phyloP scores from a whole-genome alignment of 2,329 filamentous ascomycete genomes.

The Harringtonia aguacate region DNA sequence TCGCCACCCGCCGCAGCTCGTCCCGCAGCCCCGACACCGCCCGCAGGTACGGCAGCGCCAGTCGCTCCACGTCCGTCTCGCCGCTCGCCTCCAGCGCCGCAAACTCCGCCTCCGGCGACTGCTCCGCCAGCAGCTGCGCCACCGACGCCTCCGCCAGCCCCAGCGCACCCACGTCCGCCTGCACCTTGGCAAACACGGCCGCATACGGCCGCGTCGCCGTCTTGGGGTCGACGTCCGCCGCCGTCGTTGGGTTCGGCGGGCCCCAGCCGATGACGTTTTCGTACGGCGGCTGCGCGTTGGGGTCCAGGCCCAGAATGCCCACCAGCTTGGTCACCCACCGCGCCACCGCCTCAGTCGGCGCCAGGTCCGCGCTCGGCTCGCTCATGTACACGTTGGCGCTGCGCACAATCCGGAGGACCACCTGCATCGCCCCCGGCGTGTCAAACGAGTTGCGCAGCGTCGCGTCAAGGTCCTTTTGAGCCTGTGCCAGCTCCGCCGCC shows the following conservation, averaged over 20 bases:
- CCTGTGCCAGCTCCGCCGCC: conserved; percentile 34
- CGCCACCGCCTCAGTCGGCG: conserved; percentile 27
- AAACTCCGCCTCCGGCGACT: conserved; percentile 6
- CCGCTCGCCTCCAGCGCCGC: not conserved
- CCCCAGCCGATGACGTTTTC: conserved; percentile 50
- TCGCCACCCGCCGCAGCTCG: conserved; percentile 21
- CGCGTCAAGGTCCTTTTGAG: conserved; percentile 46
- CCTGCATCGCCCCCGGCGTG: conserved; percentile 50
- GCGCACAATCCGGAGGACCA: conserved; percentile 53
- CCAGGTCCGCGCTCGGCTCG: conserved; percentile 12
- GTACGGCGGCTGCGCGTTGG: conserved; percentile 25
- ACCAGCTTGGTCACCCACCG: conserved; percentile 55
- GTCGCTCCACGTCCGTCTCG: conserved; percentile 9
- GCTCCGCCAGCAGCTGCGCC: conserved; percentile 6
- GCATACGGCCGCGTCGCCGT: conserved; percentile 11
- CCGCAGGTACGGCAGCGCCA: conserved; percentile 49
- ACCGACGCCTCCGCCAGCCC: conserved; percentile 1
- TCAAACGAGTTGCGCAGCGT: conserved; percentile 61
- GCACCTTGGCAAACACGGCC: conserved; percentile 7
- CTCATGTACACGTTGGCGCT: conserved; percentile 40
- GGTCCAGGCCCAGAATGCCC: conserved; percentile 54
- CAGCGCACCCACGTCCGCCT: conserved; percentile 9
- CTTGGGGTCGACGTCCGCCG: conserved; percentile 5
- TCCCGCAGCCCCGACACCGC: conserved; percentile 32
- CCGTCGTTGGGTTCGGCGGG: conserved; percentile 45